Base-by-base conservation (phyloP, 2,329 filamentous ascomycete species). In the Microcera coccophila region DNA sequence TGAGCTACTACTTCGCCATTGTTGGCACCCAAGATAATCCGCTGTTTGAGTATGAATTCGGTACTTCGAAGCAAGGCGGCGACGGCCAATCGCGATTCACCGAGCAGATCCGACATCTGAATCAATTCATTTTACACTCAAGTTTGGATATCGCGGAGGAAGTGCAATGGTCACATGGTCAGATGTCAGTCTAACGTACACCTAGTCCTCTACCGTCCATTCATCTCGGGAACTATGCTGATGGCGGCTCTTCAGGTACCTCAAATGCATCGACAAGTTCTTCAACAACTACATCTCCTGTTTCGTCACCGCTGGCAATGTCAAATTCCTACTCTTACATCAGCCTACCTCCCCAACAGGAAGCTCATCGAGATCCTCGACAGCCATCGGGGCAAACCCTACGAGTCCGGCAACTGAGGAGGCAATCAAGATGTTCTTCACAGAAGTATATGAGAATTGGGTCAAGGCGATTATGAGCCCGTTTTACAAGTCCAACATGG, bases 1-100 rank as follows among this genome's bases (percentile, higher is more conserved):
- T 97, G 93, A 96, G 90, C 47, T 98, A 97, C 77, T 96, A 96
- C 74, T 97, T 98, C 71, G 87, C 87, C 62, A 95, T 98, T 57
- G 82, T 98, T 66, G 93, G 90, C 62, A 94, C 90, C 17, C 87
- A 89, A 59, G 93, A 98, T 73, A 94, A 91, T 63, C 91, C 93
- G 24, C 80, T 98, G 55, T 98, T 97, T 72, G 91, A 95, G 71
- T 82, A 94, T 68, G 90, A 95, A 63, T 98, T 98, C 65, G 93
- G 93, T 59, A 96, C 91, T 29, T 95, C 89, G 31, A 96, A 96
- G 68, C 85, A 90, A 58, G 90, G 91, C 70, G 91, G 91, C 63
- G 93, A 97, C 74, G 93, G 93, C 57, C 76, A 90, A 63, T 80
- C 91, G 48, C 86, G 87, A 62, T 97, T 96, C 74, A 81, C 79